phyloP scores from a whole-genome alignment of 495 filamentous ascomycete species.

The Terfezia boudieri region DNA sequence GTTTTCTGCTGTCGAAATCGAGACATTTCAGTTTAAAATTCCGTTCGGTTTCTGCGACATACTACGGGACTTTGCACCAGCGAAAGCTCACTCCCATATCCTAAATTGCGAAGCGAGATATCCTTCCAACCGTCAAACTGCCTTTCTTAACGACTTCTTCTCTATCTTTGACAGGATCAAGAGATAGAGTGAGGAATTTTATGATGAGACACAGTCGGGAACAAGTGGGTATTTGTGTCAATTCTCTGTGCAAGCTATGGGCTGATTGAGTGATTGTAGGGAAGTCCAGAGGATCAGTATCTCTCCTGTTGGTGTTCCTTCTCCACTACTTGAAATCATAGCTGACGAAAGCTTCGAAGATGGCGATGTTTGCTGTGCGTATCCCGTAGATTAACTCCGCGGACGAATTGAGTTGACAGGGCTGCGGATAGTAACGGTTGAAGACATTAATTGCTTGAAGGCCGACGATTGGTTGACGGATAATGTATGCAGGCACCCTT shows the following conservation, averaged over 20 bases:
- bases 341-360: conserved; percentile 23
- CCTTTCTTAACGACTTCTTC: neutral
- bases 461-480: conserved; percentile 87
- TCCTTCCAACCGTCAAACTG: neutral
- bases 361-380: conserved; percentile 47
- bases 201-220: neutral
- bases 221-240: neutral
- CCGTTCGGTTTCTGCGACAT: too few relatives aligned
- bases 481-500: conserved; percentile 39
- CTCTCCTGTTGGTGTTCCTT: conserved; percentile 38
- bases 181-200: neutral
- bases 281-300: conserved; percentile 48
- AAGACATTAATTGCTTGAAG: conserved; percentile 71
- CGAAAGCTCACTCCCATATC: too few relatives aligned
- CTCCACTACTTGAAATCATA: conserved; percentile 1
- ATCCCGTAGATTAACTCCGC: neutral
- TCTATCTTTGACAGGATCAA: neutral
- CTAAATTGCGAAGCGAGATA: too few relatives aligned
- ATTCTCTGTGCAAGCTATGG: neutral
- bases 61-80: too few relatives aligned
- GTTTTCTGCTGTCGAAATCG: too few relatives aligned
- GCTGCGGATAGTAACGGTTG: conserved; percentile 39
- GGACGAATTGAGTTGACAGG: conserved; percentile 6
- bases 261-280: conserved; percentile 19
- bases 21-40: too few relatives aligned